Evolutionary conservation across 164 flowering plant species (phyloP).

Genomic region (Dillenia turbinata): DNA sequence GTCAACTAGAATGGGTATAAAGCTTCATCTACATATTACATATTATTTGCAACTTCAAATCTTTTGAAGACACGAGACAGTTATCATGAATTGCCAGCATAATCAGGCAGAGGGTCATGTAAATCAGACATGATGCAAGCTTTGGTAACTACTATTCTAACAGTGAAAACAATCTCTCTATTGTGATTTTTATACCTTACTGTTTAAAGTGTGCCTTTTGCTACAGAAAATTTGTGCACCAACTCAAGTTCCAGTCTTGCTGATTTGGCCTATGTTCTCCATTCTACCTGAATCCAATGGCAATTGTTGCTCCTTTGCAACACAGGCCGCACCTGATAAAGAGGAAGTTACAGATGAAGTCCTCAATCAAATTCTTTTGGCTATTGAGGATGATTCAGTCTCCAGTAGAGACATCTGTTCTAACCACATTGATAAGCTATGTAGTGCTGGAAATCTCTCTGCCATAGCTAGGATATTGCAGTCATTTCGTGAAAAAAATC

Average conservation of each 20-base stretch:
- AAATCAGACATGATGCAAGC: too few relatives aligned
- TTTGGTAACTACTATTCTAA: too few relatives aligned
- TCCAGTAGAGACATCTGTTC: conserved; percentile 22
- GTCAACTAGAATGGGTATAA: too few relatives aligned
- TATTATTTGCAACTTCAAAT: too few relatives aligned
- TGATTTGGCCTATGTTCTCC: conserved; percentile 17
- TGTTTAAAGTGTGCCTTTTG: too few relatives aligned
- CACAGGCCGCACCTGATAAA: conserved; percentile 28
- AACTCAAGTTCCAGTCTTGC: conserved; percentile 14
- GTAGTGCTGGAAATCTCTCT: conserved; percentile 35
- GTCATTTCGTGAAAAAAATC: conserved; percentile 28
- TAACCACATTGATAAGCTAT: conserved; percentile 39
- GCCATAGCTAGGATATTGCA: conserved; percentile 37
- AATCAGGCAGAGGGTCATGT: too few relatives aligned
- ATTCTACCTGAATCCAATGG: conserved; percentile 12
- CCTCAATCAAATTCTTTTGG: conserved; percentile 30
- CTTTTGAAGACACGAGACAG: too few relatives aligned
- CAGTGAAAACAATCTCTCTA: too few relatives aligned
- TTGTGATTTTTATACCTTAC: too few relatives aligned
- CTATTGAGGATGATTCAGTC: conserved; percentile 28
- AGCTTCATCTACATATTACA: too few relatives aligned
- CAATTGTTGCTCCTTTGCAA: conserved; percentile 21
- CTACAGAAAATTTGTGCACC: conserved; percentile 28
- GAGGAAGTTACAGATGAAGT: conserved; percentile 28
- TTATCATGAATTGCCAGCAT: too few relatives aligned